Conservation (phyloP, 1,284 basidiomycete species). For the Violaceomyces palustris region DNA sequence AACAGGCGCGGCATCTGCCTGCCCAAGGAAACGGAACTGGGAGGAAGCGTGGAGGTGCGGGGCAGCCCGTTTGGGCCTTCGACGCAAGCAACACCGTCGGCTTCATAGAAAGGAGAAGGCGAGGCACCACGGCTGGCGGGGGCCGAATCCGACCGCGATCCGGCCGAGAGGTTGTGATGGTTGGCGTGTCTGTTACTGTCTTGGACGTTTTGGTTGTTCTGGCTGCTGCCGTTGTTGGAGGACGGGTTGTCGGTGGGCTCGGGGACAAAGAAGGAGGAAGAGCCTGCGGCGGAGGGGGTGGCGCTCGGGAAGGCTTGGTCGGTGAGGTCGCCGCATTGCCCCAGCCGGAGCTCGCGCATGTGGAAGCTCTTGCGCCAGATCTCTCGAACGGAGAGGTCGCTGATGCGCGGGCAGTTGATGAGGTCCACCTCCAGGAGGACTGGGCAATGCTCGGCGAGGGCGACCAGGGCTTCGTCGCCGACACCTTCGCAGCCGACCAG, state of each 20-base stretch:
- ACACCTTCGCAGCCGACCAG: conserved; percentile 40
- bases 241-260: no score
- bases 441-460: conserved; percentile 61
- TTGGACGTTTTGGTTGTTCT: no score
- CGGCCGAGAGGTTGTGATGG: no score
- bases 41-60: conserved; percentile 2
- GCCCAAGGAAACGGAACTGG: conserved; percentile 5
- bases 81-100: conserved; percentile 3
- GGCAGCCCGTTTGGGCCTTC: conserved; percentile 3
- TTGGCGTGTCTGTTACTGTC: no score
- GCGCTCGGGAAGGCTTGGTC: conserved; percentile 77
- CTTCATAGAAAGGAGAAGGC: conserved; percentile 5
- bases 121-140: conserved; percentile 26
- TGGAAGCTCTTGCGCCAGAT: conserved; percentile 74
- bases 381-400: conserved; percentile 72
- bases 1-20: conserved; percentile 31
- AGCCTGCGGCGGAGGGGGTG: conserved; percentile 4
- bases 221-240: conserved; percentile 3
- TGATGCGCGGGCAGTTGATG: conserved; percentile 72
- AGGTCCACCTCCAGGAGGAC: conserved; percentile 91
- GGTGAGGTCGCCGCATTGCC: conserved; percentile 72
- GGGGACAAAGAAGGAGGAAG: not conserved
- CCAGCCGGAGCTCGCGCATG: conserved; percentile 85
- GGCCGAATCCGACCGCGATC: no score
- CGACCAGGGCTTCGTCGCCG: conserved; percentile 34